A percentile compares a stretch with the other conserved stretches of the same genome.
These are phyloP conservation scores for Backusella luteola DNA, from an alignment of 192 early-diverging fungal genomes.

Conservation along the genomic window DNA sequence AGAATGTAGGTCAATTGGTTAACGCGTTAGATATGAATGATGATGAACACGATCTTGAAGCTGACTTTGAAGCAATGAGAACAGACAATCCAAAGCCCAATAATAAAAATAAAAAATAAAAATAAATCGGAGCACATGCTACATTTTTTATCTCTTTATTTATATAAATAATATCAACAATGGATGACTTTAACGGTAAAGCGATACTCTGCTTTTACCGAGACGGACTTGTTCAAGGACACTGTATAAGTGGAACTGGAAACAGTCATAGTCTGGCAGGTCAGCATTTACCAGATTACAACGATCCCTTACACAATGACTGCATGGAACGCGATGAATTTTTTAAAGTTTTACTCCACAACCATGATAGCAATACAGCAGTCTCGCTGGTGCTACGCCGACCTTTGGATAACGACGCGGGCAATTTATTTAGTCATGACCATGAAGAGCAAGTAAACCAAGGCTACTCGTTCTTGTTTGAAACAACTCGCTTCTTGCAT, in stretches of 20 bases:
- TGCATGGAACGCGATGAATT: slow-evolving; percentile 21
- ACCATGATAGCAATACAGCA: not conserved
- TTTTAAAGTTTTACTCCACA: slow-evolving; percentile 5
- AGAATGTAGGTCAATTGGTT: not conserved
- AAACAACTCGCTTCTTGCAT: not conserved
- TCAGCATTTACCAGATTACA: not conserved
- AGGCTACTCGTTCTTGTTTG: not conserved
- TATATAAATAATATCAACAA: not conserved
- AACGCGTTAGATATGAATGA: not conserved
- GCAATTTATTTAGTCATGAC: not conserved
- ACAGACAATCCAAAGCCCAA: not conserved
- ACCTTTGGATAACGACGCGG: not conserved
- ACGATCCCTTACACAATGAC: slow-evolving; percentile 11
- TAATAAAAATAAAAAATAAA: not conserved
- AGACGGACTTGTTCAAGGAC: not conserved
- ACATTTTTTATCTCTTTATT: not conserved
- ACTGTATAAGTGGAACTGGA: not conserved
- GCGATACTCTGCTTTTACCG: not conserved
- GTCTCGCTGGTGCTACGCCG: not conserved
- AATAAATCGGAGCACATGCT: not conserved
- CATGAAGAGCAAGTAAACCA: slow-evolving; percentile 8
- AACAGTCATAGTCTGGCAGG: slow-evolving; percentile 3
- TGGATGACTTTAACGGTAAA: not conserved
- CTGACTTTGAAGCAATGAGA: slow-evolving; percentile 1
- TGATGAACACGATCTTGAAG: not conserved